Conservation (phyloP, 306 rosid species). For the Rubus parviflorus region DNA sequence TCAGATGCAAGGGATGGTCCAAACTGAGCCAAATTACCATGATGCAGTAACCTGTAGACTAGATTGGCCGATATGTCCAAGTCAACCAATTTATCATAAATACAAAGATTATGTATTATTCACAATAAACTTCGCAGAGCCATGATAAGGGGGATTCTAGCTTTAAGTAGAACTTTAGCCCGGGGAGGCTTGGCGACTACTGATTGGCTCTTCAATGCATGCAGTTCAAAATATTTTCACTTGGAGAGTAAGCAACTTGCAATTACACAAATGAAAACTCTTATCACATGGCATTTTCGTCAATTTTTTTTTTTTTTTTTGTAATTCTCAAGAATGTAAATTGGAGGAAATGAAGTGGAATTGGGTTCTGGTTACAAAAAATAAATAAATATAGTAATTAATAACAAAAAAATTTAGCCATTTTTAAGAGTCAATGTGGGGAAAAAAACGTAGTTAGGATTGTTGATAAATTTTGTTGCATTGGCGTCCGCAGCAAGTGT, state of each 20-base stretch:
- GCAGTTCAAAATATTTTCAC: neutral
- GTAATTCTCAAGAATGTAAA: neutral
- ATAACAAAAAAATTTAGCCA: too few relatives aligned
- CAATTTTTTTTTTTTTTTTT: neutral
- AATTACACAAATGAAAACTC: neutral
- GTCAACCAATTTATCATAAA: neutral
- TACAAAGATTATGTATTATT: neutral
- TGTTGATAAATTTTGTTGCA: too few relatives aligned
- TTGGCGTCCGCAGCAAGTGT: too few relatives aligned
- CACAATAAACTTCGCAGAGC: neutral
- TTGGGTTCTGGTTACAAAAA: neutral
- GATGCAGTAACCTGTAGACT: neutral
- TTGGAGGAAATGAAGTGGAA: neutral
- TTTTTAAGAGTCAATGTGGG: too few relatives aligned
- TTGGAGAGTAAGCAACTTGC: neutral
- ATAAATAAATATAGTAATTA: too few relatives aligned
- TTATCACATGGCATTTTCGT: neutral
- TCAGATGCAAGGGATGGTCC: neutral
- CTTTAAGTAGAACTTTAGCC: neutral
- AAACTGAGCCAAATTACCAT: neutral
- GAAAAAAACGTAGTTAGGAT: too few relatives aligned
- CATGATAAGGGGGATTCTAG: neutral
- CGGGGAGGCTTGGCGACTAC: neutral
- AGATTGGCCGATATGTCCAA: neutral
- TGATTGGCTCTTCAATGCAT: neutral